Percentiles rank a stretch among this genome's conserved stretches.
Conservation (phyloP, 1,139 yeast species). For the Kazachstania sp. region DNA sequence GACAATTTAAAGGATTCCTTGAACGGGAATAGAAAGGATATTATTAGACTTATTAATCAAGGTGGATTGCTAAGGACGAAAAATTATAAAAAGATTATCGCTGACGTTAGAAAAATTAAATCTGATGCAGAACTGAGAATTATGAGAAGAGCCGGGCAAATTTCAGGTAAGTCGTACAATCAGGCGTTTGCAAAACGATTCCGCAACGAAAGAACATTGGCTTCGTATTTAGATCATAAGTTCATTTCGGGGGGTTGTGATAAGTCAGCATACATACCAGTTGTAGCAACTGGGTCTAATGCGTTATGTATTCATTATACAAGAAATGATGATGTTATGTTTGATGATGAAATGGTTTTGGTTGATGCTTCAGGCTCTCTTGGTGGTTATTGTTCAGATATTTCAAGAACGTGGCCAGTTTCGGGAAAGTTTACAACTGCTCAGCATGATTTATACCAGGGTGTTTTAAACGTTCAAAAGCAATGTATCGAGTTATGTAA, state of each 20-base stretch:
- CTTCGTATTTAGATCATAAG: conserved; percentile 73
- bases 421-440: conserved; percentile 60
- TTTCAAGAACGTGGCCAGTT: conserved; percentile 95
- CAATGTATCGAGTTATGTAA: conserved; percentile 61
- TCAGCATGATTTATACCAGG: conserved; percentile 80
- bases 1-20: conserved; percentile 9
- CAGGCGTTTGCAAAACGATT: conserved; percentile 66
- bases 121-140: conserved; percentile 67
- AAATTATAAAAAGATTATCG: conserved; percentile 36
- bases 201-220: conserved; percentile 65
- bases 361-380: conserved; percentile 93
- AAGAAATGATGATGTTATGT: conserved; percentile 71
- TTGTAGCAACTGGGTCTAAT: conserved; percentile 87
- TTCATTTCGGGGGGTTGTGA: conserved; percentile 86
- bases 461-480: conserved; percentile 76
- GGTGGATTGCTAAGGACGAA: conserved; percentile 1
- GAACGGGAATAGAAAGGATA: conserved; percentile 10
- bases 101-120: conserved; percentile 58
- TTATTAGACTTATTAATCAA: conserved; percentile 12
- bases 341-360: conserved; percentile 71
- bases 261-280: conserved; percentile 85
- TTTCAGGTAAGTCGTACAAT: conserved; percentile 77
- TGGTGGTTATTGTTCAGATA: conserved; percentile 95
- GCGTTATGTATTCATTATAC: conserved; percentile 87
- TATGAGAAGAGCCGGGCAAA: conserved; percentile 75